These are phyloP conservation scores for Coemansia brasiliensis DNA, from an alignment of 192 early-diverging fungal genomes.

Conservation along the genomic window DNA sequence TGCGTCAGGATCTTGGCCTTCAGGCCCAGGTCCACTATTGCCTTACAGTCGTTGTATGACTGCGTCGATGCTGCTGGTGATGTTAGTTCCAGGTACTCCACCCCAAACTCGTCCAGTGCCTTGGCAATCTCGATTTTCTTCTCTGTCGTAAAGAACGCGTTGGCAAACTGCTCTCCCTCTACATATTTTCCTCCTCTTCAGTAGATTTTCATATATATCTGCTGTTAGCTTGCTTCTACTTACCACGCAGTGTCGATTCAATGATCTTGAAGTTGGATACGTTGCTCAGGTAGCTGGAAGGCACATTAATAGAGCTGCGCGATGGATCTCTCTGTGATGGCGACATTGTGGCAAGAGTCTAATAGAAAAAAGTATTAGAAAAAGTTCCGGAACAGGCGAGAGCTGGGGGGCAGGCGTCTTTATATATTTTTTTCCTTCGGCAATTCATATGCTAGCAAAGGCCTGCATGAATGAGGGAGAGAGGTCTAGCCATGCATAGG, in stretches of 20 bases:
- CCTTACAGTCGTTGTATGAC: conserved; percentile 87
- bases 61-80: conserved; percentile 97
- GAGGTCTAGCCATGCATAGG: conserved; percentile 2
- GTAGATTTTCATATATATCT: no score
- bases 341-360: conserved; percentile 43
- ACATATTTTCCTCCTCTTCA: conserved; percentile 3
- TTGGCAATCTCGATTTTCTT: conserved; percentile 99
- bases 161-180: conserved; percentile 99
- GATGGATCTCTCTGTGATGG: conserved; percentile 43
- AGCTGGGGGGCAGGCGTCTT: neutral
- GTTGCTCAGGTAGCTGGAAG: conserved; percentile 72
- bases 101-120: conserved; percentile 96
- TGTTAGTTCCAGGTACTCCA: conserved; percentile 98
- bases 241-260: conserved; percentile 91
- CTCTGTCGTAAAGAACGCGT: conserved; percentile 96
- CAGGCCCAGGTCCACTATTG: conserved; percentile 87
- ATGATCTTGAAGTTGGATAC: conserved; percentile 94
- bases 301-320: conserved; percentile 42
- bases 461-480: conserved; percentile 18
- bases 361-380: conserved; percentile 8
- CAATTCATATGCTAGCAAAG: conserved; percentile 1
- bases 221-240: conserved; percentile 30
- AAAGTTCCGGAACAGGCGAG: neutral
- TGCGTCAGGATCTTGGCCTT: conserved; percentile 98
- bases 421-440: conserved; percentile 1